A percentile compares a stretch with the other conserved stretches of the same genome.
phyloP scores from a whole-genome alignment of 257 asterid genomes.

The Osmanthus fragrans region DNA sequence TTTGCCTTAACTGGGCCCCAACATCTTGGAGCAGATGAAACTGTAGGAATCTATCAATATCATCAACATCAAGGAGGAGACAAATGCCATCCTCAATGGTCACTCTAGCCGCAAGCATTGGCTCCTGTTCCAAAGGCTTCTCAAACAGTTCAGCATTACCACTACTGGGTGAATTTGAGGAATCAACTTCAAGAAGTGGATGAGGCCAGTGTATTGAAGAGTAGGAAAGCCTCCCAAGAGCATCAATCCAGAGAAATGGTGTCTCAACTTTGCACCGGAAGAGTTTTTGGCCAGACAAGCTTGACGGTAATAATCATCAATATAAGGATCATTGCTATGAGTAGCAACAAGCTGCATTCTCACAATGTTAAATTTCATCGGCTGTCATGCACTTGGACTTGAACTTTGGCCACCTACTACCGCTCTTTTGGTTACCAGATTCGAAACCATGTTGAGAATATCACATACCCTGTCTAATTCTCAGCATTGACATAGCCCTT shows the following conservation, averaged over 20 bases:
- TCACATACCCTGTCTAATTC: conserved; percentile 56
- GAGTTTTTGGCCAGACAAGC: conserved; percentile 84
- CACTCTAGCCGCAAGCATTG: conserved; percentile 96
- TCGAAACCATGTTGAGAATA: conserved; percentile 56
- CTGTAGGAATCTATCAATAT: conserved; percentile 77
- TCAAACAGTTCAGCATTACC: conserved; percentile 48
- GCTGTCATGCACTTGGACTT: conserved; percentile 81
- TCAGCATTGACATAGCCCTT: conserved; percentile 53
- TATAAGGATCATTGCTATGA: conserved; percentile 87
- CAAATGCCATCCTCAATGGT: conserved; percentile 82
- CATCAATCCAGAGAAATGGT: conserved; percentile 93
- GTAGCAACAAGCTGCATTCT: conserved; percentile 86
- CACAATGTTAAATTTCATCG: conserved; percentile 79
- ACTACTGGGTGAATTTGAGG: conserved; percentile 50
- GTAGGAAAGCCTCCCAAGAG: conserved; percentile 86
- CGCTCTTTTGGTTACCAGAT: conserved; percentile 44
- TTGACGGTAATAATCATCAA: conserved; percentile 90
- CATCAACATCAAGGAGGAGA: conserved; percentile 88
- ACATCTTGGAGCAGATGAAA: conserved; percentile 69
- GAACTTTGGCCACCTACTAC: conserved; percentile 68
- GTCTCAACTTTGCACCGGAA: conserved; percentile 67
- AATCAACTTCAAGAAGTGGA: conserved; percentile 88
- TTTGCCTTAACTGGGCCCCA: conserved; percentile 60
- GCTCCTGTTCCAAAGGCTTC: conserved; percentile 96
- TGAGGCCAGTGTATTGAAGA: conserved; percentile 94